Evolutionary conservation across 306 rosid genomes (phyloP), one percentile per base, ranked within the genome.

Genomic region (Cicer bijugum): DNA sequence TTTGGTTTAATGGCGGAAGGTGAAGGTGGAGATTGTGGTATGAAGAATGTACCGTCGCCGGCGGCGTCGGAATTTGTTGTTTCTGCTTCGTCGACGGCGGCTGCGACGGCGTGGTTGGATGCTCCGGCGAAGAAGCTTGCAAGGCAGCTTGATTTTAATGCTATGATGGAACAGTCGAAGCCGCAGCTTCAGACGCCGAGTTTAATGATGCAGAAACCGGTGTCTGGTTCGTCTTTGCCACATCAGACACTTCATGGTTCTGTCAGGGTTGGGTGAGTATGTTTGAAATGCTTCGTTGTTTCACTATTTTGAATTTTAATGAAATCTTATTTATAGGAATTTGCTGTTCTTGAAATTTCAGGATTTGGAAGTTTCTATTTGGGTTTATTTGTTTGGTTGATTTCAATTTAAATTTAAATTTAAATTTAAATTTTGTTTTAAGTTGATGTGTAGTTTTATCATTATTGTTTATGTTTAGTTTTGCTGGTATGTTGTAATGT

Each of bases 61-160:
- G 1, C n/a, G 12, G 12, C 46, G 7, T 7, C 85, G 12, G 91
- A 87, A 60, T 82, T 76, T 43, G 76, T 62, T 15, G 56, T 73
- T 3, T 43, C 50, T 17, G 51, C 74, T 7, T 38, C 86, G 0
- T 71, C 57, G 82, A 17, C 58, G 84, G 72, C 69, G 85, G 60
- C 16, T 0, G 59, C 53, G 79, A 16, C 83, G 7, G 72, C 62
- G 84, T 67, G 64, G 55, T 69, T 83, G 57, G 99, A 91, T 68
- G 85, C 75, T 84, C 93, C 96, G 38, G 85, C 88, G 79, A 95
- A 85, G 90, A 95, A 92, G 85, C 89, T 90, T 7, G 97, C 93
- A 60, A 84, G 97, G 84, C 99, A 95, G 89, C 97, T 95, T 62
- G 96, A 91, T 88, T 95, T 95, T 80, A 88, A 91, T 2, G 92